phyloP scores from a whole-genome alignment of 2,329 filamentous ascomycete genomes.

The Penicillium rolfsii region DNA sequence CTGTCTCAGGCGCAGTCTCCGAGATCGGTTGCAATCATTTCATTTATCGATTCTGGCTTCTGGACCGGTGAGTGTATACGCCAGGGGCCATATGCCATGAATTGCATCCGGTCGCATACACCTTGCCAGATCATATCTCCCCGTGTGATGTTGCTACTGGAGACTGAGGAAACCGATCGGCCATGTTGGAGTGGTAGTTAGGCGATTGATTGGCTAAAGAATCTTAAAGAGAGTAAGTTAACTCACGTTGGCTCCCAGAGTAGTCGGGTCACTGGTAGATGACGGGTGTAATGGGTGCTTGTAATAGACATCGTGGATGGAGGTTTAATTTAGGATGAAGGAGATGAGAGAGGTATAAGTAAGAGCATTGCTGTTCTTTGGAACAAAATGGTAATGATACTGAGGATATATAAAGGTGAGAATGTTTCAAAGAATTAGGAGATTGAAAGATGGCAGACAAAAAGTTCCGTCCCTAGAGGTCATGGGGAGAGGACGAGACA shows the following conservation, averaged over 20 bases:
- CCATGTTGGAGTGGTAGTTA: neutral
- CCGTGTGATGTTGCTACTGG: neutral
- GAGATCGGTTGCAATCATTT: neutral
- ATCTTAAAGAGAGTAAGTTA: neutral
- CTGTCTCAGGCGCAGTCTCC: neutral
- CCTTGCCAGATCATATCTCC: neutral
- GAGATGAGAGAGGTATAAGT: neutral
- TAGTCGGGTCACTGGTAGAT: conserved; percentile 34
- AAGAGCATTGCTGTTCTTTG: neutral
- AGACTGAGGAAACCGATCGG: conserved; percentile 5
- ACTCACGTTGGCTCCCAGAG: conserved; percentile 41
- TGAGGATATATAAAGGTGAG: neutral
- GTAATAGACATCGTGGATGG: conserved; percentile 16
- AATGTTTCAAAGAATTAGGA: neutral
- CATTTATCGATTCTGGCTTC: neutral
- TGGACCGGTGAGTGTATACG: neutral
- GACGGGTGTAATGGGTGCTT: conserved; percentile 18
- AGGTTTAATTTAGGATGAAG: neutral
- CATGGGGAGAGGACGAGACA: no score
- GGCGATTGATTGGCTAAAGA: neutral
- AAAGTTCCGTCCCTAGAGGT: neutral
- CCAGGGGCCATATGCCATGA: neutral
- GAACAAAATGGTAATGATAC: neutral
- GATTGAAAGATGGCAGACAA: neutral
- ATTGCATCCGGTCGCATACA: conserved; percentile 18